Percentiles rank a stretch among this genome's conserved stretches.
Conservation (phyloP, 2,329 filamentous ascomycete species). For the Rhytidhysteron rufulum region DNA sequence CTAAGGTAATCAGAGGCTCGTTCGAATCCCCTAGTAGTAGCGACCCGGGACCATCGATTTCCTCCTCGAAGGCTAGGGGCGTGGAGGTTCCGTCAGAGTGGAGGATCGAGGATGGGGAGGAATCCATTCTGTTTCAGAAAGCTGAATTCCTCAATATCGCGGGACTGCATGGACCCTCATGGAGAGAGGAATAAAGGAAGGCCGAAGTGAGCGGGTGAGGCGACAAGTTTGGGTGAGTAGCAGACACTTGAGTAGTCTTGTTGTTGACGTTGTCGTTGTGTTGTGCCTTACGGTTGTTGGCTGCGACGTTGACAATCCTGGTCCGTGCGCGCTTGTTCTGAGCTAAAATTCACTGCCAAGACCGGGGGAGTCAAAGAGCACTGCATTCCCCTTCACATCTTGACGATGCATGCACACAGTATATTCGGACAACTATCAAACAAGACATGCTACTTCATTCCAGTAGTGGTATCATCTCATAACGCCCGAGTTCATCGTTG, state of each 20-base stretch:
- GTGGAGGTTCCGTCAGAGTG: constrained; percentile 24
- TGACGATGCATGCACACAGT: no score
- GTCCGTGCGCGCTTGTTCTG: no score
- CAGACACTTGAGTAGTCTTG: not conserved
- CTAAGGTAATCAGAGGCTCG: no score
- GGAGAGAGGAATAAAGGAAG: constrained; percentile 8
- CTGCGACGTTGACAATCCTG: no score
- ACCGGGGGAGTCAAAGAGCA: no score
- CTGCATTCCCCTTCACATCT: no score
- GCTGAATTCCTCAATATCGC: constrained; percentile 19
- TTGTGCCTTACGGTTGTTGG: not conserved
- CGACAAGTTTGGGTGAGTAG: not conserved
- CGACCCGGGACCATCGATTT: constrained; percentile 13
- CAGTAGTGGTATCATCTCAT: no score
- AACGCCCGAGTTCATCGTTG: no score
- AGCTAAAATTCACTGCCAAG: no score
- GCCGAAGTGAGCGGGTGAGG: not conserved
- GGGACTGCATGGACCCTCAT: constrained; percentile 26
- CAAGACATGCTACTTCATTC: not conserved
- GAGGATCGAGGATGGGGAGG: constrained; percentile 25
- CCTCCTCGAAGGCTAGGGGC: constrained; percentile 23
- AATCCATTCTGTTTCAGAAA: constrained; percentile 28
- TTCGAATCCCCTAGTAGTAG: no score
- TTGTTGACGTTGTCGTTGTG: not conserved
- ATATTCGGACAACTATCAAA: not conserved